Base-by-base conservation (phyloP, 2,329 filamentous ascomycete genomes). In the Fusarium nygamai region DNA sequence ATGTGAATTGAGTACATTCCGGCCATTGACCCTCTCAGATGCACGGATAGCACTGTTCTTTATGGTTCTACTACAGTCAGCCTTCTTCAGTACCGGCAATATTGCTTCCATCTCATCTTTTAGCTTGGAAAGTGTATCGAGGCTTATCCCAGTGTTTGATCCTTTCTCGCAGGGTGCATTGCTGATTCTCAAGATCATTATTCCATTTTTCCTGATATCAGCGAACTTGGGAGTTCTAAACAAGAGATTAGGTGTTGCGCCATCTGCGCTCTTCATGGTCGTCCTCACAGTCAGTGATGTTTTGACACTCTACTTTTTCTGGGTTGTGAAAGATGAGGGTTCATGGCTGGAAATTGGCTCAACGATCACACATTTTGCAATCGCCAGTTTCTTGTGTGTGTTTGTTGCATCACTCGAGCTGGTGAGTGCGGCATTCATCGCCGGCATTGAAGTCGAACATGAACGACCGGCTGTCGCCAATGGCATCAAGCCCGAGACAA, bases 301-400 rank as follows among this genome's bases (percentile, higher is more conserved):
- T 57, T 88, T 98, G 81, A 98, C 96, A 8, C 87, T 99, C 60
- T 94, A 96, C 78, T 99, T 99, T 86, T 99, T 99, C 84, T 99
- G 94, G 91, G 94, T 98, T 78, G 96, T 99, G 51, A 93, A 93
- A 79, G 96, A 99, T 77, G 96, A 99, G 81, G 96, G 96, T 1
- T 96, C 93, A 29, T 99, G 96, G 96, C 85, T 99, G 68, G 96
- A 99, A 81, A 99, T 99, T 80, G 96, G 96, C 38, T 97, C 94
- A 34, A 98, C 94, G 8, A 99, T 99, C 75, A 97, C 91, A 79
- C 95, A 98, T 82, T 99, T 98, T 83, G 91, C 92, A 70, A 98
- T 99, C 84, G 96, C 95, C 24, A 98, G 94, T 82, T 82, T 94
- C 76, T 81, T 98, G 50, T 96, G 95, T 76, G 92, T 97, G 14